Evolutionary conservation across 176 grass and related monocot genomes (phyloP), one percentile per base, ranked within the genome.

Genomic region (Chrysopogon serrulatus): DNA sequence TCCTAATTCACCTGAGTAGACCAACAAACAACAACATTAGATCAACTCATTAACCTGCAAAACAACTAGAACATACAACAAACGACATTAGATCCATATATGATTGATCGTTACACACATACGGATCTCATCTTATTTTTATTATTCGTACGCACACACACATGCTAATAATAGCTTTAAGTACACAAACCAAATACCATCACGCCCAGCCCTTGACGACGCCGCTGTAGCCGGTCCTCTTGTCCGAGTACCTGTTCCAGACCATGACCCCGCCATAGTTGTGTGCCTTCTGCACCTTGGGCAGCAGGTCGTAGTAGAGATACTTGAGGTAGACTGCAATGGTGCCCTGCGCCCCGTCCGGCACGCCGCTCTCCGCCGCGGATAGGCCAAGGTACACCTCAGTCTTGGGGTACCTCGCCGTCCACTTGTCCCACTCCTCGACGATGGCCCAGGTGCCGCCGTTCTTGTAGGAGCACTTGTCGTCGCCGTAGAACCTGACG

Each of bases 401-500:
- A n/a, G 23, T 61, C 0, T 0, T n/a, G 3, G 86, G 79, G 65
- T 71, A 88, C 72, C 5, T 36, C 31, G 73, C 73, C 79, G 86
- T 32, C 79, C 86, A 88, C 79, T 14, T 77, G 7, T 14, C 0
- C 86, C 86, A 88, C 79, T 40, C 30, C 51, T 48, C 32, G n/a
- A 77, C 82, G 3, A 61, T 56, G 6, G 51, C 51, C 1, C 24
- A 11, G n/a, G 47, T 44, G 1, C 59, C 59, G 4, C 4, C 81
- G 14, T 21, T 34, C 42, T 27, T 48, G 39, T 76, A 87, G 14
- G 90, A 27, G 80, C 91, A 97, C 2, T 18, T 33, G 0, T 63
- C 62, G 71, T 90, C 80, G 68, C 88, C 92, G 84, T 90, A 97
- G 84, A 97, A 94, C 3, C 90, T 31, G 1, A 94, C 91, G 87